phyloP scores from a whole-genome alignment of 2,329 filamentous ascomycete genomes.

The Fusarium citri region DNA sequence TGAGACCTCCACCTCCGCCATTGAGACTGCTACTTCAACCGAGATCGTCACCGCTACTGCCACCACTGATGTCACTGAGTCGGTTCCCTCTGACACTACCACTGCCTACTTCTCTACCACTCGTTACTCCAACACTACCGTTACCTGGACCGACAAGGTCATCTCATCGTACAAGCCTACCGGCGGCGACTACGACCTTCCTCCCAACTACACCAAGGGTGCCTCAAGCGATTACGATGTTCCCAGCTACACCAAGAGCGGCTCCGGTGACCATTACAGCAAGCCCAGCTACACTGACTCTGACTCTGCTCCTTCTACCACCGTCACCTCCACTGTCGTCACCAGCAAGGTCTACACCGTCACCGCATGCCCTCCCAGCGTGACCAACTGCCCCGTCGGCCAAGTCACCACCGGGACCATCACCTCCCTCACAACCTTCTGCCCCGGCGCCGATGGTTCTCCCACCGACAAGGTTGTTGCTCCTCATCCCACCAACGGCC shows the following conservation, averaged over 20 bases:
- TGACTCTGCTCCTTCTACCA: slow-evolving; percentile 11
- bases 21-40: slow-evolving; percentile 21
- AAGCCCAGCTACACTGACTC: slow-evolving; percentile 22
- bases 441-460: slow-evolving; percentile 45
- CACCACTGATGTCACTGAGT: background rate
- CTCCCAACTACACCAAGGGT: background rate
- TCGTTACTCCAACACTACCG: slow-evolving; percentile 30
- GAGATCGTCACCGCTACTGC: slow-evolving; percentile 13
- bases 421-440: slow-evolving; percentile 52
- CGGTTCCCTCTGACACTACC: slow-evolving; percentile 13
- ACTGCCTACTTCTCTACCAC: slow-evolving; percentile 31
- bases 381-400: slow-evolving; percentile 47
- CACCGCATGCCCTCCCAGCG: slow-evolving; percentile 47
- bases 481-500: slow-evolving; percentile 22
- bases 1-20: slow-evolving; percentile 24
- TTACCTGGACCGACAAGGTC: slow-evolving; percentile 13
- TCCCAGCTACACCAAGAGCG: background rate
- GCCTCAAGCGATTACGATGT: background rate
- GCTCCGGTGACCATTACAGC: slow-evolving; percentile 5
- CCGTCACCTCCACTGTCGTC: slow-evolving; percentile 47
- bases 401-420: slow-evolving; percentile 47
- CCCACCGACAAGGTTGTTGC: background rate
- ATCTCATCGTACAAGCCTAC: background rate
- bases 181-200: background rate
- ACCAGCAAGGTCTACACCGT: slow-evolving; percentile 48